These are phyloP conservation scores for Chaetomium sp. DNA, from an alignment of 2,329 filamentous ascomycete species.

Conservation along the genomic window DNA sequence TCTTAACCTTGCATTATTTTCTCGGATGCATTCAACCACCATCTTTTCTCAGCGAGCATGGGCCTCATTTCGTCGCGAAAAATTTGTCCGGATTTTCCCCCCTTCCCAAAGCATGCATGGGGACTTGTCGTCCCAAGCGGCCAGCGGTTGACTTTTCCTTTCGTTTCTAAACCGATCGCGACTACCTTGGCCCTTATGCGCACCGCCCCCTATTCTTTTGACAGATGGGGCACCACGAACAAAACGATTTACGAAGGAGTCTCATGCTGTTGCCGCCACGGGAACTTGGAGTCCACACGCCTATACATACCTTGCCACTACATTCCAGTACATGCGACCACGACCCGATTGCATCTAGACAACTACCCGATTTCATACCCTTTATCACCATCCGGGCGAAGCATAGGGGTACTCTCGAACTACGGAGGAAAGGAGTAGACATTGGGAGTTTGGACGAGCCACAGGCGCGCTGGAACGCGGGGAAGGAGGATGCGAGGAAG, in stretches of 20 bases:
- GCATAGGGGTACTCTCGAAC: not conserved
- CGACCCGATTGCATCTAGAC: conserved; percentile 19
- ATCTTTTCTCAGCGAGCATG: conserved; percentile 25
- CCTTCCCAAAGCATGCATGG: not conserved
- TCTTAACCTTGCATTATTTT: conserved; percentile 16
- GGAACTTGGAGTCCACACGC: not conserved
- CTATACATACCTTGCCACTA: not conserved
- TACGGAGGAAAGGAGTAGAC: not conserved
- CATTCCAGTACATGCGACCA: conserved; percentile 5
- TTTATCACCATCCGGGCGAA: not conserved
- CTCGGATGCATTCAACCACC: conserved; percentile 20
- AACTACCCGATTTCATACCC: not conserved
- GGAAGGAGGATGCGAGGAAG: not conserved
- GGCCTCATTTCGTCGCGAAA: conserved; percentile 20
- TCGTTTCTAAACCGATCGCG: not conserved
- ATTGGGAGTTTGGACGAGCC: not conserved
- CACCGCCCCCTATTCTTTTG: not conserved
- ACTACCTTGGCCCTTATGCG: not conserved
- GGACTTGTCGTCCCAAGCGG: not conserved
- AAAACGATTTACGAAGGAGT: conserved; percentile 1
- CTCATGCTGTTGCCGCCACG: not conserved
- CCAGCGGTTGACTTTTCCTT: not conserved
- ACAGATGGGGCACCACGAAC: not conserved
- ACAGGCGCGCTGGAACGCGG: conserved; percentile 9
- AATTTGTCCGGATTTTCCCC: not conserved